Percentiles rank a stretch among this genome's conserved stretches.
Evolutionary conservation across 345 rosid genomes (phyloP).

Genomic region (Pugionium dolabratum): DNA sequence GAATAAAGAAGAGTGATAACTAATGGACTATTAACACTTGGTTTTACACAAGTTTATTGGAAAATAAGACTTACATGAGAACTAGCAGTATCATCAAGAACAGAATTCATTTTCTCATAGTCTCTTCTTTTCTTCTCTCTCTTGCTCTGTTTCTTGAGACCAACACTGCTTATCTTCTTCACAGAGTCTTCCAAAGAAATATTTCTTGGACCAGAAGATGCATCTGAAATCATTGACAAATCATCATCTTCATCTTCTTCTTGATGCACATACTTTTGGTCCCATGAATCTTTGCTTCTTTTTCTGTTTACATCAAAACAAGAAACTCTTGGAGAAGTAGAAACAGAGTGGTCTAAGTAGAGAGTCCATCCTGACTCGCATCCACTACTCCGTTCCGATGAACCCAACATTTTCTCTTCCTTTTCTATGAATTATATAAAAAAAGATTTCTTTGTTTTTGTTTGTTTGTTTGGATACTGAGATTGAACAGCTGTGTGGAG

Average conservation of each 20-base stretch:
- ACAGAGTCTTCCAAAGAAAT: constrained; percentile 48
- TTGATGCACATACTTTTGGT: constrained; percentile 26
- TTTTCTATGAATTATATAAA: neutral
- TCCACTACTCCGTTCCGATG: constrained; percentile 71
- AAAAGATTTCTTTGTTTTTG: neutral
- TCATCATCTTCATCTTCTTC: constrained; percentile 65
- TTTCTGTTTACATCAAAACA: constrained; percentile 25
- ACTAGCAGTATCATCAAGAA: constrained; percentile 93
- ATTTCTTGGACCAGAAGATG: constrained; percentile 96
- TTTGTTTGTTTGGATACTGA: neutral
- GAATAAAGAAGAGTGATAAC: neutral
- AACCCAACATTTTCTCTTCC: constrained; percentile 49
- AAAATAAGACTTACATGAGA: constrained; percentile 54
- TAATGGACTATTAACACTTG: neutral
- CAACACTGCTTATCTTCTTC: constrained; percentile 23
- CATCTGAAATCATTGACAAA: constrained; percentile 94
- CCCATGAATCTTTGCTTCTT: constrained; percentile 28
- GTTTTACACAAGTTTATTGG: neutral
- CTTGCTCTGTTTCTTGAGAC: constrained; percentile 42
- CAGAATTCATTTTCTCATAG: constrained; percentile 45
- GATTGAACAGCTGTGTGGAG: constrained; percentile 9
- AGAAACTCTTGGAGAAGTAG: constrained; percentile 42
- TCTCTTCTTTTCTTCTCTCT: constrained; percentile 47
- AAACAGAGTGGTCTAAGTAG: constrained; percentile 74
- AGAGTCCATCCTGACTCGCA: constrained; percentile 99